These are phyloP conservation scores for Colletotrichum ledebouriae DNA, from an alignment of 2,329 filamentous ascomycete species.

Conservation along the genomic window DNA sequence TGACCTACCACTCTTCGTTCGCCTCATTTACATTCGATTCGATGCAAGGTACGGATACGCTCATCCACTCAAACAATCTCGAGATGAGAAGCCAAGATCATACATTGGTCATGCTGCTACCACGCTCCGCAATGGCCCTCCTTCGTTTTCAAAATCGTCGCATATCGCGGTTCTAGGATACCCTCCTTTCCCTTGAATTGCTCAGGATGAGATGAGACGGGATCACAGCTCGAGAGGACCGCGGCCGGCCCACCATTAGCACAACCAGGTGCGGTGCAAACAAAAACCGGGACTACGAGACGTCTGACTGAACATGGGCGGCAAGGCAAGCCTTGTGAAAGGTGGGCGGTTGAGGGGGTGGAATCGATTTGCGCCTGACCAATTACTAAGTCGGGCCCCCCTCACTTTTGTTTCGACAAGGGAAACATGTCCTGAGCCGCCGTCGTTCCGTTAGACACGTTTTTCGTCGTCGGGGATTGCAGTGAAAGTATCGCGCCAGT, in stretches of 20 bases:
- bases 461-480: slow-evolving; percentile 31
- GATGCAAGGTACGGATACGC: slow-evolving; percentile 40
- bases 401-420: slow-evolving; percentile 16
- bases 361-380: slow-evolving; percentile 37
- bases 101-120: slow-evolving; percentile 7
- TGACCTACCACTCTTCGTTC: slow-evolving; percentile 39
- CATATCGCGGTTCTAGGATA: slow-evolving; percentile 34
- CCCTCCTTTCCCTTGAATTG: slow-evolving; percentile 7
- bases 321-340: slow-evolving; percentile 56
- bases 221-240: slow-evolving; percentile 42
- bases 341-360: slow-evolving; percentile 45
- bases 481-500: slow-evolving; percentile 37
- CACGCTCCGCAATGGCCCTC: slow-evolving; percentile 30
- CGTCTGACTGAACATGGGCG: slow-evolving; percentile 48
- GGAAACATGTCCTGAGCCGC: slow-evolving; percentile 17
- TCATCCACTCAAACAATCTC: slow-evolving; percentile 14
- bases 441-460: slow-evolving; percentile 21
- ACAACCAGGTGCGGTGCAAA: slow-evolving; percentile 19
- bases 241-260: slow-evolving; percentile 44
- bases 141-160: slow-evolving; percentile 12
- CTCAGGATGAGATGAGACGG: slow-evolving; percentile 39
- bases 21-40: slow-evolving; percentile 39
- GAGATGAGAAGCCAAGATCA: slow-evolving; percentile 35
- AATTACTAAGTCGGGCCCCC: slow-evolving; percentile 3
- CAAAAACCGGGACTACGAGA: slow-evolving; percentile 31